Base-by-base conservation (phyloP, 139 green algal species). In the Zygnema circumcarinatum region DNA sequence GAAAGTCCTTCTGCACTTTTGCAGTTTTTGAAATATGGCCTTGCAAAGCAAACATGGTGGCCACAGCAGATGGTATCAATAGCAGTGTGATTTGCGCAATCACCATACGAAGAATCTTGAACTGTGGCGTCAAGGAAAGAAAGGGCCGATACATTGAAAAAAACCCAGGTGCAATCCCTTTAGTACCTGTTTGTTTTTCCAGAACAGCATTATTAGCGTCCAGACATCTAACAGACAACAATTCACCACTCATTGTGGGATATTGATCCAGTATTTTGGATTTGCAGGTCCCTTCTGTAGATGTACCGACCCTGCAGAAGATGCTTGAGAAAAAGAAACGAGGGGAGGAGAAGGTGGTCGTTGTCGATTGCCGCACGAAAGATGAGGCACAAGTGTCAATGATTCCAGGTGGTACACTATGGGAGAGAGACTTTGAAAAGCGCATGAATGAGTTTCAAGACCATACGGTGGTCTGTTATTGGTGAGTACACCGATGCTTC, bases 381-480 rank as follows among this genome's bases (percentile, higher is more conserved):
- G 86, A 87, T 1, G 91, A 94, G 74, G 73, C 78, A 40, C 54
- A 25, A 0, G 90, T 93, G 1, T 93, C 90, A 22, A 78, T 84
- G 42, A 90, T 93, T 62, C 89, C 84, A 32, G 67, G 67, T 53
- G 54, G 54, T 7, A 68, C 40, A 36, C 29, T 92, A 2, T 88
- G 76, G 0, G 22, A 72, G 20, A 42, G 68, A 29, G 90, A 93
- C 72, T 94, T 88, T 56, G 81, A 92, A 39, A 40, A n/a, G 1
- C 38, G 53, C 1, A 67, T 68, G 38, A 20, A 73, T 1, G 81
- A 69, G 1, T 38, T 84, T n/a, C 29, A 2, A 3, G 85, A 91
- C 32, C 73, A 81, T 2, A 87, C 40, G 31, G 67, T 93, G 7
- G 90, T 93, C 1, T 75, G 22, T 21, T 94, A 94, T 82, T 94